Percentiles rank a stretch among this genome's conserved stretches.
These are phyloP conservation scores for Cephalotrichum gorgonifer DNA, from an alignment of 2,329 filamentous ascomycete genomes.

Conservation along the genomic window DNA sequence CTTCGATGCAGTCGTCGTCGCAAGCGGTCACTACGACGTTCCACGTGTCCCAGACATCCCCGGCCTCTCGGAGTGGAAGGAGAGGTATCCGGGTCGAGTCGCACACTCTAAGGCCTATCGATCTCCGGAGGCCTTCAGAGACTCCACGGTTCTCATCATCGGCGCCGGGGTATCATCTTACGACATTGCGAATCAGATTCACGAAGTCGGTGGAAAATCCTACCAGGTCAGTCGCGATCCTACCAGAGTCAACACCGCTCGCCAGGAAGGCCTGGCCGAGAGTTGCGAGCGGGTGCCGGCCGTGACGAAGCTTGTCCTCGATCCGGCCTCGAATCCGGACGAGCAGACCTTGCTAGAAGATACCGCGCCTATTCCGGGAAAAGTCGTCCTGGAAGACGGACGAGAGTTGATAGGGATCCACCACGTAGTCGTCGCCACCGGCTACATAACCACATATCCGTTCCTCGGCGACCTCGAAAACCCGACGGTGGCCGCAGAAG, in stretches of 20 bases:
- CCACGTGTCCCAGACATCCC: conserved; percentile 50
- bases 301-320: conserved; percentile 30
- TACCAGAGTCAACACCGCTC: conserved; percentile 49
- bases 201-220: conserved; percentile 22
- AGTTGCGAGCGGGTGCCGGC: conserved; percentile 41
- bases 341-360: conserved; percentile 5
- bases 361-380: conserved; percentile 33
- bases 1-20: conserved; percentile 58
- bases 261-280: conserved; percentile 39
- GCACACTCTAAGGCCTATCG: conserved; percentile 67
- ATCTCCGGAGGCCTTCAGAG: conserved; percentile 43
- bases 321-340: conserved; percentile 13
- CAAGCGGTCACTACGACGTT: conserved; percentile 57
- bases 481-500: background rate
- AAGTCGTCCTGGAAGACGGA: conserved; percentile 42
- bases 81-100: conserved; percentile 38
- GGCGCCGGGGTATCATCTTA: conserved; percentile 39
- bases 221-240: conserved; percentile 39
- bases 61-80: conserved; percentile 49
- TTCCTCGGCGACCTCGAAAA: conserved; percentile 46
- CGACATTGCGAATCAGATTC: conserved; percentile 30
- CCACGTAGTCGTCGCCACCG: conserved; percentile 53
- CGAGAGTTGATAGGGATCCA: conserved; percentile 41
- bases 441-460: conserved; percentile 58
- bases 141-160: conserved; percentile 14